phyloP scores from a whole-genome alignment of 148 eudicot genomes.

The Persicaria tinctoria region DNA sequence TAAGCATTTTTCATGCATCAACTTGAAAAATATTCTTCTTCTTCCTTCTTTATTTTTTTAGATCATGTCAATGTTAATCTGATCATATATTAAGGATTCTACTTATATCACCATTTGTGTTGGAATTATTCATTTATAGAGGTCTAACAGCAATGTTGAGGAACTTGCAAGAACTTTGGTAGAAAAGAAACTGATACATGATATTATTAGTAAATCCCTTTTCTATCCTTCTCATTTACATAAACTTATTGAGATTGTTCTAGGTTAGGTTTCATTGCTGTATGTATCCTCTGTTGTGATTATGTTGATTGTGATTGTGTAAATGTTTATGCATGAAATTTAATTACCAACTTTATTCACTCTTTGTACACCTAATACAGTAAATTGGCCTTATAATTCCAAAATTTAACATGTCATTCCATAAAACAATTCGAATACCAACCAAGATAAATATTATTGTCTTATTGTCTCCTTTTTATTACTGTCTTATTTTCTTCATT shows the following conservation, averaged over 20 bases:
- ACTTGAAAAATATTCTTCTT: not conserved
- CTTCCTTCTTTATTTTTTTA: not conserved
- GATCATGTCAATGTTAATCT: not conserved
- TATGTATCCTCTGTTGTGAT: not conserved
- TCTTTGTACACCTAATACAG: too few relatives aligned
- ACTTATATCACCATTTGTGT: not conserved
- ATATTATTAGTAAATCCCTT: slow-evolving; percentile 55
- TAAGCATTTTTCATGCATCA: not conserved
- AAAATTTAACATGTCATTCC: too few relatives aligned
- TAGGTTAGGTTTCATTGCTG: not conserved
- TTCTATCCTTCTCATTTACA: not conserved
- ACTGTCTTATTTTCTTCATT: too few relatives aligned
- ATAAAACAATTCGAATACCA: too few relatives aligned
- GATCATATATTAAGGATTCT: not conserved
- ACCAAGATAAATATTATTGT: too few relatives aligned
- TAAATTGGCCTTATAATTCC: too few relatives aligned
- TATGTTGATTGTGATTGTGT: not conserved
- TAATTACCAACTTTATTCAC: not conserved
- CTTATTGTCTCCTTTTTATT: too few relatives aligned
- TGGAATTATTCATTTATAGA: slow-evolving; percentile 26
- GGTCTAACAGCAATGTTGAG: slow-evolving; percentile 58
- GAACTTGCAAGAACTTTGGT: slow-evolving; percentile 59
- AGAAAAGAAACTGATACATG: slow-evolving; percentile 75
- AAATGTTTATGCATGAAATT: not conserved
- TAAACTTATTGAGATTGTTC: not conserved